These are phyloP conservation scores for Neopestalotiopsis clavispora DNA, from an alignment of 2,329 filamentous ascomycete genomes.

Conservation along the genomic window DNA sequence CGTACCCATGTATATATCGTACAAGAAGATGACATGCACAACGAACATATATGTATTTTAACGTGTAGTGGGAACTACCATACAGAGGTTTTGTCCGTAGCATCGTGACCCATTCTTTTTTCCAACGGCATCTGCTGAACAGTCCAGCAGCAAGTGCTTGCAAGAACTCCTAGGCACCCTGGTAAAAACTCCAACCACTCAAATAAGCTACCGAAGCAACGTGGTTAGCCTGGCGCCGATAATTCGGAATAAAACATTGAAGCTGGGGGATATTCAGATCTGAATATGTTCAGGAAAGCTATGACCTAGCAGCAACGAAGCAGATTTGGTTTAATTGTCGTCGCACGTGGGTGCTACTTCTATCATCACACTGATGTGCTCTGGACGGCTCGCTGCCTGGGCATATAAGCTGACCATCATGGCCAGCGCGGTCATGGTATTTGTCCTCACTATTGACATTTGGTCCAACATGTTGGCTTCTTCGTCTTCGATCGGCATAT, in stretches of 20 bases:
- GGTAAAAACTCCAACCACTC: neutral
- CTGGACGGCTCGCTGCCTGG: neutral
- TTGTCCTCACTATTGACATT: neutral
- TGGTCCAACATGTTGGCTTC: neutral
- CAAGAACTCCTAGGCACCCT: neutral
- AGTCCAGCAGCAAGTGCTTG: neutral
- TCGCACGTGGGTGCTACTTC: neutral
- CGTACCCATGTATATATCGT: too few species aligned
- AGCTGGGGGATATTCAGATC: neutral
- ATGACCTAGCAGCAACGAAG: neutral
- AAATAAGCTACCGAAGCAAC: neutral
- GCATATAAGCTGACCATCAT: slow-evolving; percentile 3
- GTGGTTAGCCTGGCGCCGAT: neutral
- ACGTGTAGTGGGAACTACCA: too few species aligned
- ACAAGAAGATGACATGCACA: too few species aligned
- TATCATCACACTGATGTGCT: too few species aligned
- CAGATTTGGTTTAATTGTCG: neutral
- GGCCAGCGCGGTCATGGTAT: neutral
- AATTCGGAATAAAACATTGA: neutral
- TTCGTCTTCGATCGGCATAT: neutral
- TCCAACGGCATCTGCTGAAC: too few species aligned
- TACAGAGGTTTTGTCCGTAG: too few species aligned
- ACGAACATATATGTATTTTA: too few species aligned
- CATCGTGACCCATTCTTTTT: too few species aligned
- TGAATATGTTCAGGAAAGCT: neutral